A percentile compares a stretch with the other conserved stretches of the same genome.
phyloP scores from a whole-genome alignment of 2,329 filamentous ascomycete species.

The Trichoderma sp. region DNA sequence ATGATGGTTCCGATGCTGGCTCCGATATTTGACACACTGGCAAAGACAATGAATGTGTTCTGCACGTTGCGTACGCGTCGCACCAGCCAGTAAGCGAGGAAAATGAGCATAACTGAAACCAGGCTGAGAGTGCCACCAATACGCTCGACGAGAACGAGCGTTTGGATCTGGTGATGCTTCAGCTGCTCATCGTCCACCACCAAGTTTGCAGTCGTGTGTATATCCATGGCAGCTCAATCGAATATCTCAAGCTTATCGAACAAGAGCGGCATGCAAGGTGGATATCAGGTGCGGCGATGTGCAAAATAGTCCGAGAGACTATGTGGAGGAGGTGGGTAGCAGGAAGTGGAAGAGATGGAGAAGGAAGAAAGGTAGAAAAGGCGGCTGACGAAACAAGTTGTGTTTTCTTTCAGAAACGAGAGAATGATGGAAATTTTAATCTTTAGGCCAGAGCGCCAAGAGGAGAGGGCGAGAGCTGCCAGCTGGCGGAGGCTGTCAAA shows the following conservation, averaged over 20 bases:
- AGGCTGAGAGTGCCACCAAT: conserved; percentile 57
- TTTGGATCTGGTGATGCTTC: conserved; percentile 41
- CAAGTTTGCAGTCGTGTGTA: not conserved
- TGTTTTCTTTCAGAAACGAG: not conserved
- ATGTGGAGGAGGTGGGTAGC: not conserved
- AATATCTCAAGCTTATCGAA: not conserved
- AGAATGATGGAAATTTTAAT: not conserved
- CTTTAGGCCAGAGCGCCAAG: not conserved
- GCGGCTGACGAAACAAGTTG: not conserved
- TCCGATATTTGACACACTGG: conserved; percentile 60
- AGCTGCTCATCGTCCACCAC: conserved; percentile 34
- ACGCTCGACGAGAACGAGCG: conserved; percentile 53
- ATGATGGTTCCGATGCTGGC: conserved; percentile 70
- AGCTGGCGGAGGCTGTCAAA: conserved; percentile 11
- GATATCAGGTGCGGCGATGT: not conserved
- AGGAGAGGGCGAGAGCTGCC: not conserved
- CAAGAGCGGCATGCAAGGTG: not conserved
- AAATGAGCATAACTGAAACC: conserved; percentile 52
- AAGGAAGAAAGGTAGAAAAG: not conserved
- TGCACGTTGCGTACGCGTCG: conserved; percentile 59
- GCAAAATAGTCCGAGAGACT: not conserved
- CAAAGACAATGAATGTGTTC: conserved; percentile 64
- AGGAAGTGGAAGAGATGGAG: not conserved
- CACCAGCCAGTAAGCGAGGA: conserved; percentile 53
- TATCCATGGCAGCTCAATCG: not conserved